These are phyloP conservation scores for Murraya koenigii DNA, from an alignment of 345 rosid species.

Conservation along the genomic window DNA sequence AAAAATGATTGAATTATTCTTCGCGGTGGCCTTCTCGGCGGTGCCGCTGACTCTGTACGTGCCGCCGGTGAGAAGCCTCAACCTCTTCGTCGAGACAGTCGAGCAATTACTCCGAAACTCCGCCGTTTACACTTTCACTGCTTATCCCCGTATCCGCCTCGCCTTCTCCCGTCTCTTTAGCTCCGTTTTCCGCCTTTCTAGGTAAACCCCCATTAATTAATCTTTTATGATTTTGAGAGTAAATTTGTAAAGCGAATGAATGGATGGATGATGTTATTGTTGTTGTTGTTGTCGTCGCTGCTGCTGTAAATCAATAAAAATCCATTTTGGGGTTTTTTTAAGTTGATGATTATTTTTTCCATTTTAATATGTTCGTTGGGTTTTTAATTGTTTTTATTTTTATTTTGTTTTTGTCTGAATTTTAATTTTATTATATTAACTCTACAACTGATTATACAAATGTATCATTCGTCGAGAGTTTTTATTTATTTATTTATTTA, in stretches of 20 bases:
- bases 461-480: too few species aligned
- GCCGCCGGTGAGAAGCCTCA: conserved; percentile 45
- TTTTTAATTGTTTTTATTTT: too few species aligned
- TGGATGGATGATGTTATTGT: background rate
- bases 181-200: conserved; percentile 11
- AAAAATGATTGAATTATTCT: conserved; percentile 29
- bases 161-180: conserved; percentile 27
- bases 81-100: conserved; percentile 33
- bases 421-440: too few species aligned
- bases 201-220: background rate
- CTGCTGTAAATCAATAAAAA: background rate
- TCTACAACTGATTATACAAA: too few species aligned
- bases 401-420: too few species aligned
- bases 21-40: conserved; percentile 51
- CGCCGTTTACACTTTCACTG: conserved; percentile 23
- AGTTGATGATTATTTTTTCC: too few species aligned
- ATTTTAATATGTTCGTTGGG: background rate
- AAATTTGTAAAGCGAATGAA: background rate
- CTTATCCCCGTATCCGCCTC: conserved; percentile 37
- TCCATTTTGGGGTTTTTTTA: too few species aligned
- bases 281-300: fast-evolving
- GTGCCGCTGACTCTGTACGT: conserved; percentile 44
- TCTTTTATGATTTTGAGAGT: background rate
- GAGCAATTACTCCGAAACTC: conserved; percentile 32
- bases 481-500: too few species aligned